Conservation (phyloP, 345 rosid genomes). For the Eucalyptus pauciflora region DNA sequence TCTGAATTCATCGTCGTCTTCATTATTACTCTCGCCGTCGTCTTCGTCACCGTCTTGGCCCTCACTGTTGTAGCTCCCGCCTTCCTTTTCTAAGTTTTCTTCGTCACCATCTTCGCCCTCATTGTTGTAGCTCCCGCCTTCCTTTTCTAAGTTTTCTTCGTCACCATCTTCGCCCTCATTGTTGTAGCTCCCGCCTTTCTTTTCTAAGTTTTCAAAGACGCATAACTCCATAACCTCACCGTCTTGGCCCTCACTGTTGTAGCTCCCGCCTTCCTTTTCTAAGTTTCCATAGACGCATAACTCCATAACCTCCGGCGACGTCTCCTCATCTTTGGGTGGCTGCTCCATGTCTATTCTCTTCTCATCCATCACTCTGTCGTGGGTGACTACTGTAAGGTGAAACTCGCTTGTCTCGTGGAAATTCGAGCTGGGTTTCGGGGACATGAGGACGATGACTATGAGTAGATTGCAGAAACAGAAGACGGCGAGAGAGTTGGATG, state of each 20-base stretch:
- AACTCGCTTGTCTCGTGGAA: neutral
- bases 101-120: neutral
- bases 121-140: too few relatives aligned
- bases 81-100: neutral
- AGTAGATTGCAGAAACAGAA: constrained; percentile 27
- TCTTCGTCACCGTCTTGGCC: neutral
- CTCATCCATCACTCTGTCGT: neutral
- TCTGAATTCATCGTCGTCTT: constrained; percentile 6
- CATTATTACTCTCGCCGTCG: neutral
- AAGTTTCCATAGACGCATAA: neutral
- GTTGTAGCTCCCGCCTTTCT: neutral
- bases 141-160: neutral
- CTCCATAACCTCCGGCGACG: neutral
- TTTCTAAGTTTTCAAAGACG: neutral
- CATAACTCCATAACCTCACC: neutral
- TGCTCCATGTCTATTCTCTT: neutral
- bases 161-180: neutral
- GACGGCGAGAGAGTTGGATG: constrained; percentile 12
- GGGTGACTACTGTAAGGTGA: neutral
- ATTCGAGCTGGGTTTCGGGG: constrained; percentile 5
- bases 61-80: neutral
- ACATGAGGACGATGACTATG: constrained; percentile 7
- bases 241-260: neutral
- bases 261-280: neutral
- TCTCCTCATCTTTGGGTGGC: neutral